Base-by-base conservation (phyloP, 331 rosid genomes). In the Stylosanthes scabra region DNA sequence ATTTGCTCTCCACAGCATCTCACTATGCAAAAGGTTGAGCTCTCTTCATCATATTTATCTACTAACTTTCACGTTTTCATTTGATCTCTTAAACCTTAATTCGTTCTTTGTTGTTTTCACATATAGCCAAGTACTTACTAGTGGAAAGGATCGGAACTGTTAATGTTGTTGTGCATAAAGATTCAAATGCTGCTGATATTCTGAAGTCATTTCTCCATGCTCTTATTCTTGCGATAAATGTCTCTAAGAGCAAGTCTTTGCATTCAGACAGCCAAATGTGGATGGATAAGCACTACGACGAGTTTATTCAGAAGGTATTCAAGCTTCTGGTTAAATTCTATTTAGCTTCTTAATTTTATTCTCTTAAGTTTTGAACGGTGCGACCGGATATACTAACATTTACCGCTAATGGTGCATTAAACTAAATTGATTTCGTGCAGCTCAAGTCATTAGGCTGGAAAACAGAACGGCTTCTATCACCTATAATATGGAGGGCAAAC, bases 401-500 rank as follows among this genome's bases (percentile, higher is more conserved):
- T 20, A 20, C 25, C 25, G 25, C 25, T 66, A 25, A 50, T 59
- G 66, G 50, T 59, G 46, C 72, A 7, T 31, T 42, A 59, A 67
- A 40, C 64, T 68, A 29, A 47, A 67, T 16, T 47, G 31, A 52
- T 46, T 14, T 51, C 63, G 56, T 83, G 87, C 89, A 91, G 98
- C 84, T 91, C 76, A 89, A 85, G 88, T 66, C 76, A 25, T 83
- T 87, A 20, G 95, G 90, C 16, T 93, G 98, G 98, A 93, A 91
- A 85, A 84, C 95, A 34, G 98, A 89, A 63, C 93, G 97, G 28
- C 93, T 93, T 66, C 86, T 91, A n/a, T 85, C 90, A 0, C 86
- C 89, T 29, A 80, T 91, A 68, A 75, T 80, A 73, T 93, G 98
- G 98, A 91, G 86, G 72, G 93, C 97, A 54, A 84, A 88, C 73